A percentile compares a stretch with the other conserved stretches of the same genome.
phyloP scores from a whole-genome alignment of 345 rosid species.

The Eucalyptus leucophloia region DNA sequence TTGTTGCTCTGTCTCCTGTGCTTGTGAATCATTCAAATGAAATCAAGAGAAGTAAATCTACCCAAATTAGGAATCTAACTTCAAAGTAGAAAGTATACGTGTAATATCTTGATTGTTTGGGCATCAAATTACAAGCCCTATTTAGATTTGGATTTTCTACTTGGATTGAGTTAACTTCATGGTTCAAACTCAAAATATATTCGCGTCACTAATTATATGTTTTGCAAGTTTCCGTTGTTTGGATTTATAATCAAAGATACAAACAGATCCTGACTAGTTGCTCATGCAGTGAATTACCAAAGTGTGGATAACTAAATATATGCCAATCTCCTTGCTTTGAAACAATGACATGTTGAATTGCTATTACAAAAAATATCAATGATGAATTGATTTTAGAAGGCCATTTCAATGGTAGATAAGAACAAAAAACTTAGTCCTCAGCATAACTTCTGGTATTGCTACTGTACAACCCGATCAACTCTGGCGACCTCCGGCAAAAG shows the following conservation, averaged over 20 bases:
- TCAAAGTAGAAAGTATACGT: not conserved
- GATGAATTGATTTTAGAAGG: not conserved
- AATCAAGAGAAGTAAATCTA: not conserved
- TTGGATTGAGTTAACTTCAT: too few species aligned
- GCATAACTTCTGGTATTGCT: too few species aligned
- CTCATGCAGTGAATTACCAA: conserved; percentile 3
- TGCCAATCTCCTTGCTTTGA: not conserved
- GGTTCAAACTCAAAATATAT: not conserved
- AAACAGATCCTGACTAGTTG: conserved; percentile 7
- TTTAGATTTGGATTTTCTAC: too few species aligned
- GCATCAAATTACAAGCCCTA: too few species aligned
- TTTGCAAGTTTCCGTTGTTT: conserved; percentile 9
- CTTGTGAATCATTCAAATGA: not conserved
- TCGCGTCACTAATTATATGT: not conserved
- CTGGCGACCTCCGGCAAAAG: too few species aligned
- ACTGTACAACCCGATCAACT: too few species aligned
- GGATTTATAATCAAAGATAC: not conserved
- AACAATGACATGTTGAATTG: not conserved
- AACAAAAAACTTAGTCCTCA: not conserved
- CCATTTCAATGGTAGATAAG: not conserved
- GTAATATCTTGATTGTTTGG: not conserved
- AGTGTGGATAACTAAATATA: conserved; percentile 6
- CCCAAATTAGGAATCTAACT: not conserved
- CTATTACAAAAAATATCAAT: not conserved
- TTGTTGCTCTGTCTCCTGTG: not conserved